A percentile compares a stretch with the other conserved stretches of the same genome.
These are phyloP conservation scores for Venturia oleaginea DNA, from an alignment of 2,329 filamentous ascomycete species.

Conservation along the genomic window DNA sequence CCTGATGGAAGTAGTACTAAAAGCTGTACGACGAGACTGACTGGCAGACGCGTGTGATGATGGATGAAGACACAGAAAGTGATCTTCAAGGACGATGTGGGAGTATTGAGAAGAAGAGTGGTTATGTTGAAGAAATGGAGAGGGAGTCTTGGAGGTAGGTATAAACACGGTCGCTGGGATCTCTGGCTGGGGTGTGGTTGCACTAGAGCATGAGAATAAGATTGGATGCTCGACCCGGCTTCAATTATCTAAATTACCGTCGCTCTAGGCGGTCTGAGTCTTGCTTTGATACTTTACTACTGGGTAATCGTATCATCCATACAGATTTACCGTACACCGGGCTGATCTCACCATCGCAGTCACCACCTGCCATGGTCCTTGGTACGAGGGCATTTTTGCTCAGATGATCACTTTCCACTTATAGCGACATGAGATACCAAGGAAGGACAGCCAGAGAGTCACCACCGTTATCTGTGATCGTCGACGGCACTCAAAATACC, in stretches of 20 bases:
- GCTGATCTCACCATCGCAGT: background rate
- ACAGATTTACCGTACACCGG: background rate
- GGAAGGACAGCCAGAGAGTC: background rate
- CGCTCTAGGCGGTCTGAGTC: background rate
- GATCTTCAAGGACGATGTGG: slow-evolving; percentile 5
- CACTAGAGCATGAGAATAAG: background rate
- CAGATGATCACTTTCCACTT: background rate
- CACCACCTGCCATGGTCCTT: background rate
- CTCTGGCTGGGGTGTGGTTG: background rate
- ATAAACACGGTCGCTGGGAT: background rate
- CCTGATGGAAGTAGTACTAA: background rate
- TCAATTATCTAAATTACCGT: background rate
- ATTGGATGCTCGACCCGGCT: background rate
- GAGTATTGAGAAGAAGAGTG: background rate
- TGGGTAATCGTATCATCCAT: background rate
- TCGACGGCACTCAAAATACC: background rate
- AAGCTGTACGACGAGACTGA: background rate
- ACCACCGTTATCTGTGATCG: slow-evolving; percentile 4
- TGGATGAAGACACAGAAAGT: slow-evolving; percentile 5
- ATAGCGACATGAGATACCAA: background rate
- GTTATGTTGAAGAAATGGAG: background rate
- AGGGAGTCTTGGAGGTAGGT: background rate
- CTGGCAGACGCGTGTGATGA: background rate
- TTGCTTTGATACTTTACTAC: background rate
- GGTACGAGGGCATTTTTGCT: background rate